Base-by-base conservation (phyloP, 768 basidiomycete genomes). In the Mycena floridula region DNA sequence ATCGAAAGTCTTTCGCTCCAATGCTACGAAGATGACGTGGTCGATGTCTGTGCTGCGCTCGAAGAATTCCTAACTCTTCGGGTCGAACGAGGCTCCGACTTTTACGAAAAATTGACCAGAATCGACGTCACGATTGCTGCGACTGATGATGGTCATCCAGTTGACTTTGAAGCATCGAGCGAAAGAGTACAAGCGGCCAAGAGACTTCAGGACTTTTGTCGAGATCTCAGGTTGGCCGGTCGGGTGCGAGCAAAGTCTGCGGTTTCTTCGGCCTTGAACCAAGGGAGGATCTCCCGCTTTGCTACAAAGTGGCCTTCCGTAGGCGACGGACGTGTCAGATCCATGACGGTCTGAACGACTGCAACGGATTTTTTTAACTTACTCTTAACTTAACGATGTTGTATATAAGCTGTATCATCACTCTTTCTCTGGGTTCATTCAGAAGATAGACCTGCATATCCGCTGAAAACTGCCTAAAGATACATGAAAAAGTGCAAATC, bases 11-110 rank as follows among this genome's bases (percentile, higher is more conserved):
- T 82, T 15, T 74, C 74, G 7, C 64, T 81, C 42, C 72, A 77
- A 48, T 81, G 79, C 61, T 79, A 74, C 58, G 74, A 74, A 45
- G 79, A 81, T 49, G 80, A 82, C 52, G 72, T 80, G 8, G 71
- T 74, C n/a, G 81, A 83, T 49, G 67, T 77, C 23, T 81, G 80
- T 54, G 53, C 64, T 4, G 76, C 76, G 2, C 63, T 83, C 18
- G 72, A 76, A 48, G 72, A 73, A 32, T 81, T 83, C 61, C 66
- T 83, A 40, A 67, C 61, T 40, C 50, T 76, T 26, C 74, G 77
- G 32, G 68, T 72, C 15, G 71, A 74, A 49, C 70, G 73, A 24
- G 73, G 68, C 12, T 60, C 68, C 36, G 55, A 62, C 38, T 76
- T 81, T 55, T 79, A 72, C 57, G 59, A 73, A 35, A 72, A 73